Percentiles rank a stretch among this genome's conserved stretches.
phyloP scores from a whole-genome alignment of 495 filamentous ascomycete species.

The Rostrohypoxylon terebratum region DNA sequence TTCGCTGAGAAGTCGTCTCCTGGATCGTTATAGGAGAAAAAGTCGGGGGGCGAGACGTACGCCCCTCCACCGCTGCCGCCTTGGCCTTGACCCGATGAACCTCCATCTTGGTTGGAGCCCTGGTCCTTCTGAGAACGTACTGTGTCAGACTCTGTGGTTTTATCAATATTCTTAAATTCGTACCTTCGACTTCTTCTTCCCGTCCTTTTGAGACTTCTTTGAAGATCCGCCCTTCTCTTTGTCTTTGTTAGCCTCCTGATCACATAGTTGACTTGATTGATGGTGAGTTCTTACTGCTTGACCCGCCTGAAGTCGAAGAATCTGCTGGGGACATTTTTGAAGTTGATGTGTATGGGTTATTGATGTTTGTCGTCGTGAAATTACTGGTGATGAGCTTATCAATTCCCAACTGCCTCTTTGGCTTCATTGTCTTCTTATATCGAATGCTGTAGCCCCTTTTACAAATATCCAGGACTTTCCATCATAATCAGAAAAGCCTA shows the following conservation, averaged over 20 bases:
- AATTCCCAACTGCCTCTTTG: neutral
- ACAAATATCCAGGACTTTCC: constrained; percentile 14
- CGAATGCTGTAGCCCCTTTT: neutral
- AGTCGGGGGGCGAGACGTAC: constrained; percentile 40
- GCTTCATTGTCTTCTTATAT: constrained; percentile 30
- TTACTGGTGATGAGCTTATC: constrained; percentile 8
- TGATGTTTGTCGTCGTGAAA: constrained; percentile 2
- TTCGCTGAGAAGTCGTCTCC: constrained; percentile 33
- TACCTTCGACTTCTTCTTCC: constrained; percentile 40
- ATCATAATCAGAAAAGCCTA: constrained; percentile 15
- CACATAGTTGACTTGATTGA: neutral
- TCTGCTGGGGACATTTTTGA: constrained; percentile 31
- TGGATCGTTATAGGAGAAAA: constrained; percentile 44
- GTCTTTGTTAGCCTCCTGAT: constrained; percentile 17
- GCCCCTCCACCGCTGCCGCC: constrained; percentile 19
- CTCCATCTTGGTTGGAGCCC: constrained; percentile 11
- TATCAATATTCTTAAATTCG: neutral
- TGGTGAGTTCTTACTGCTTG: constrained; percentile 28
- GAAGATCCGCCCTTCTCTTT: constrained; percentile 25
- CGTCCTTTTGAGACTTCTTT: constrained; percentile 27
- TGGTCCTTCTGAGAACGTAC: constrained; percentile 26
- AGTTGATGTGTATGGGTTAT: neutral
- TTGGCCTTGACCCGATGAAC: constrained; percentile 26
- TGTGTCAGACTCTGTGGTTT: constrained; percentile 16
- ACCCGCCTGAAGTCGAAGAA: constrained; percentile 14